These are phyloP conservation scores for Fusarium dlaminii DNA, from an alignment of 2,329 filamentous ascomycete genomes.

Conservation along the genomic window DNA sequence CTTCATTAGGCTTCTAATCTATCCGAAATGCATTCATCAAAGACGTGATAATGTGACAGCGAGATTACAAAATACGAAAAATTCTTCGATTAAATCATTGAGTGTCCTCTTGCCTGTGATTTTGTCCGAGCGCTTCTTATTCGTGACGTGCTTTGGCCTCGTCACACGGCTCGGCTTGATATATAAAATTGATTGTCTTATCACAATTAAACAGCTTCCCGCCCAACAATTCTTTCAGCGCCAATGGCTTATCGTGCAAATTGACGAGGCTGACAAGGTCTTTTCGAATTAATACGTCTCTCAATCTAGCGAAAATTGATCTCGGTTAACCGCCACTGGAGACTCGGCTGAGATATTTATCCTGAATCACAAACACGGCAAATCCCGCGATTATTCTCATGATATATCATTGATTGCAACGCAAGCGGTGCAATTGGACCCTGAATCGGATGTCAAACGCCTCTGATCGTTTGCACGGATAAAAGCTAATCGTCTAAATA, in stretches of 20 bases:
- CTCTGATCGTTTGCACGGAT: background rate
- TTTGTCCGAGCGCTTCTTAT: background rate
- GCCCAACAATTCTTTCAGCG: background rate
- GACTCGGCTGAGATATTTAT: background rate
- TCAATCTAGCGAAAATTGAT: background rate
- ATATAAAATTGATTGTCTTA: background rate
- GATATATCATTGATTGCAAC: background rate
- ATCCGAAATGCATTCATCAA: background rate
- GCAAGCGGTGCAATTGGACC: background rate
- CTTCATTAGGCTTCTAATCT: background rate
- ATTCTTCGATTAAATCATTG: background rate
- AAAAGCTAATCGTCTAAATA: background rate
- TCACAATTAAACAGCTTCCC: background rate
- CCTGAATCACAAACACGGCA: background rate
- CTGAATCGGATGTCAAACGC: background rate
- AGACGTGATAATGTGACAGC: background rate
- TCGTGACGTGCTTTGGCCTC: background rate
- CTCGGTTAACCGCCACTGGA: background rate
- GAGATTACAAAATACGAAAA: background rate
- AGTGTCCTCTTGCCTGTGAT: background rate
- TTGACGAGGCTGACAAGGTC: background rate
- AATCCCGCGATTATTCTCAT: background rate
- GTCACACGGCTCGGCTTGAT: background rate
- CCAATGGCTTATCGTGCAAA: background rate
- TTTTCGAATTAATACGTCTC: conserved; percentile 2